Percentiles rank a stretch among this genome's conserved stretches.
Conservation (phyloP, 495 filamentous ascomycete species). For the Xylaria sp. region DNA sequence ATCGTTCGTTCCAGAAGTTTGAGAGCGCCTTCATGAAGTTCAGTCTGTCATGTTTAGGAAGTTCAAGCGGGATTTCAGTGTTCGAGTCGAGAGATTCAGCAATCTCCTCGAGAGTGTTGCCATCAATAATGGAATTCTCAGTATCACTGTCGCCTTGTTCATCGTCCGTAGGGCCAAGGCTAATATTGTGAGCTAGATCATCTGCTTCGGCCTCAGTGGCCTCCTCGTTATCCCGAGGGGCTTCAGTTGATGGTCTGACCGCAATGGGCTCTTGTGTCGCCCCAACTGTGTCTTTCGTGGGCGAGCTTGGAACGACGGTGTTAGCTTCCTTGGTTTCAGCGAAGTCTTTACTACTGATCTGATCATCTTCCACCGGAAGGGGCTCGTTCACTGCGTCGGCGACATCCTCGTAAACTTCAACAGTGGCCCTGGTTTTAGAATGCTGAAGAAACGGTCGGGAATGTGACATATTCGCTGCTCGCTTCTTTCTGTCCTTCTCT, state of each 20-base stretch:
- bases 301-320: conserved; percentile 37
- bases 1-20: conserved; percentile 98
- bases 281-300: conserved; percentile 28
- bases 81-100: conserved; percentile 70
- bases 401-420: conserved; percentile 93
- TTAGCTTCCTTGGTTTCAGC: conserved; percentile 45
- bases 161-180: conserved; percentile 58
- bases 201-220: conserved; percentile 58
- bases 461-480: conserved; percentile 80
- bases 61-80: conserved; percentile 70
- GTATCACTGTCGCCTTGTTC: conserved; percentile 76
- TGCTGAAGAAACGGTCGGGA: conserved; percentile 82
- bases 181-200: conserved; percentile 57
- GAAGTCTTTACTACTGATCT: conserved; percentile 30
- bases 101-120: conserved; percentile 58
- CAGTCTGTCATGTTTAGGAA: conserved; percentile 89
- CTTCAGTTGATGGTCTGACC: conserved; percentile 1
- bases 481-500: conserved; percentile 79
- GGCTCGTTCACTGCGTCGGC: conserved; percentile 89
- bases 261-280: conserved; percentile 20
- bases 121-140: conserved; percentile 68
- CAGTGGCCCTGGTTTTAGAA: conserved; percentile 91
- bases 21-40: conserved; percentile 93
- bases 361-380: conserved; percentile 73
- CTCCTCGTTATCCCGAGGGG: conserved; percentile 43